Percentiles rank a stretch among this genome's conserved stretches.
Evolutionary conservation across 225 moss, liverwort and hornwort genomes (phyloP).

Genomic region (Pseudisothecium myosuroides): DNA sequence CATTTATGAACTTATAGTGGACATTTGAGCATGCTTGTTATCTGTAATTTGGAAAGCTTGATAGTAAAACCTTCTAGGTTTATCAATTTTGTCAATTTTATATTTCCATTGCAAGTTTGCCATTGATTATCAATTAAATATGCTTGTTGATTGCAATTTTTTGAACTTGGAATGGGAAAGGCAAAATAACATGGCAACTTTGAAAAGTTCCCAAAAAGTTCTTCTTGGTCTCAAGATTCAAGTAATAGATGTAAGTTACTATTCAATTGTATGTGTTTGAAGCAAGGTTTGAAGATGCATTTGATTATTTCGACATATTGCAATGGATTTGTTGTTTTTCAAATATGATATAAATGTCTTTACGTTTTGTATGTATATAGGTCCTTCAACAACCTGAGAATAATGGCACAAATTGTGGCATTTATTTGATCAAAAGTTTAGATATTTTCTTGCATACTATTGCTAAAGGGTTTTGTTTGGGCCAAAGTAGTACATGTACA

Average conservation of each 20-base stretch:
- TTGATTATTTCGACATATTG: not conserved
- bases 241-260: not conserved
- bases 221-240: not conserved
- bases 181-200: not conserved
- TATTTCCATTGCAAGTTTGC: not conserved
- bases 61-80: not conserved
- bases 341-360: not conserved
- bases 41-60: not conserved
- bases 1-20: not conserved
- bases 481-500: not conserved
- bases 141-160: not conserved
- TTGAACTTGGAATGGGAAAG: not conserved
- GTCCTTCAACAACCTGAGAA: not conserved
- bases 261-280: not conserved
- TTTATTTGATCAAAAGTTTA: not conserved
- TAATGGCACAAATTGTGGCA: not conserved
- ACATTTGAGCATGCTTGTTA: not conserved
- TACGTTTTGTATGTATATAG: not conserved
- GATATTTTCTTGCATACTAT: not conserved
- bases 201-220: not conserved
- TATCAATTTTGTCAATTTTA: not conserved
- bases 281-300: not conserved
- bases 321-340: not conserved
- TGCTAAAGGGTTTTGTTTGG: not conserved
- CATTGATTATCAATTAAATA: not conserved